Base-by-base conservation (phyloP, 257 asterid genomes). In the Handroanthus guayacan region DNA sequence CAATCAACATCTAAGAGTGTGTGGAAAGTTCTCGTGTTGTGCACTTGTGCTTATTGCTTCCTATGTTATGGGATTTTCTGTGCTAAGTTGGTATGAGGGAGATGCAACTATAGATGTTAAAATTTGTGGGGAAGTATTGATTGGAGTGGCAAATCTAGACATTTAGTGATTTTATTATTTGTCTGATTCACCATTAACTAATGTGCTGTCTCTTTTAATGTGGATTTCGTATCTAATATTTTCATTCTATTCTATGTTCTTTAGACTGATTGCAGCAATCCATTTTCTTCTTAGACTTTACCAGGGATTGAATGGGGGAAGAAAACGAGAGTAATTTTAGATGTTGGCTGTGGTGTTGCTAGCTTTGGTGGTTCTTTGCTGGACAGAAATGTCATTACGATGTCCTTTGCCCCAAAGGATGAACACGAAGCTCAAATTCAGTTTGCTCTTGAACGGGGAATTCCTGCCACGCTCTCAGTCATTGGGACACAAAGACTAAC, bases 381-480 rank as follows among this genome's bases (percentile, higher is more conserved):
- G 79, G 95, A 93, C 66, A 92, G 80, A 82, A 81, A 84, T 81
- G 98, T 91, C 38, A 75, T 91, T 74, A 89, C 99, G 34, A 84
- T 93, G 98, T 95, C 99, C 47, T 89, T 95, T 50, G 99, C 99
- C 65, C 99, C 99, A 36, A 95, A 93, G 81, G 98, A 95, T 71
- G 97, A 95, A 80, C 99, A 93, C n/a, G 99, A 95, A 81, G 99
- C 99, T 78, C 99, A 95, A 79, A 93, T 95, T 77, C 99, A 95
- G 81, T 93, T 95, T 82, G 97, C 99, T 17, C 96, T 95, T 56
- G 99, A 95, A 83, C 82, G 98, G 60, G 99, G 99, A 80, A 91
- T 93, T 82, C 97, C 97, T 6, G 96, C 99, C 65, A 83, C 83
- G 5, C 95, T 95, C 72, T 88, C 98, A 39, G 97, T 95, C 60